Base-by-base conservation (phyloP, 768 basidiomycete species). In the Terana coerulea region DNA sequence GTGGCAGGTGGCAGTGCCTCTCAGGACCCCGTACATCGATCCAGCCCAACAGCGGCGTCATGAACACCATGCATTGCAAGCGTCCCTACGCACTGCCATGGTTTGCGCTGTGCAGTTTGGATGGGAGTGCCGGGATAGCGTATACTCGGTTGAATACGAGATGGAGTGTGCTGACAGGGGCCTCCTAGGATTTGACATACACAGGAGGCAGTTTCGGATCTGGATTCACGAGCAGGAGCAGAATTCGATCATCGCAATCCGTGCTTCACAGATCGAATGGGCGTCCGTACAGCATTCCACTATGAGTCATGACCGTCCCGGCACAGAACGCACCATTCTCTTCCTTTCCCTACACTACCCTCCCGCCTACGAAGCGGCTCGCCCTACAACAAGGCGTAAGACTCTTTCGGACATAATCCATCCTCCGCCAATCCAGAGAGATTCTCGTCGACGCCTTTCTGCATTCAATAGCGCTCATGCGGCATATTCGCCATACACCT, bases 111-210 rank as follows among this genome's bases (percentile, higher is more conserved):
- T 86, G 22, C 82, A 84, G 57, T 83, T 83, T 55, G 78, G 80
- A 12, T 82, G 81, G 82, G 69, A 73, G 57, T 84, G 81, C 53
- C 73, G 81, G 14, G 81, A 83, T 57, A 62, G 67, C 4, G 69
- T 73, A 0, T 75, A 78, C 53, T 88, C 84, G 12, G 63, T 77
- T 39, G 83, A 86, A 65, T 81, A 76, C 73, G 79, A 81, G 64
- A 64, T 68, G 24, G 8, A 40, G 36, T 48, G 49, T 14, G 31
- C 49, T 17, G 69, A 47, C 6, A 30, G 47, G 24, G 68, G 71
- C n/a, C 26, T 34, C 14, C 57, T 83, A 29, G 45, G 43, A 30
- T 80, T 65, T 51, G 54, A 71, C 44, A 59, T 69, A 1, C 73
- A 80, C 28, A 68, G 71, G 37, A 67, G 80, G 42, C 76, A 82